These are phyloP conservation scores for Aspergillus fumigatus DNA, from an alignment of 2,329 filamentous ascomycete species.

Conservation along the genomic window DNA sequence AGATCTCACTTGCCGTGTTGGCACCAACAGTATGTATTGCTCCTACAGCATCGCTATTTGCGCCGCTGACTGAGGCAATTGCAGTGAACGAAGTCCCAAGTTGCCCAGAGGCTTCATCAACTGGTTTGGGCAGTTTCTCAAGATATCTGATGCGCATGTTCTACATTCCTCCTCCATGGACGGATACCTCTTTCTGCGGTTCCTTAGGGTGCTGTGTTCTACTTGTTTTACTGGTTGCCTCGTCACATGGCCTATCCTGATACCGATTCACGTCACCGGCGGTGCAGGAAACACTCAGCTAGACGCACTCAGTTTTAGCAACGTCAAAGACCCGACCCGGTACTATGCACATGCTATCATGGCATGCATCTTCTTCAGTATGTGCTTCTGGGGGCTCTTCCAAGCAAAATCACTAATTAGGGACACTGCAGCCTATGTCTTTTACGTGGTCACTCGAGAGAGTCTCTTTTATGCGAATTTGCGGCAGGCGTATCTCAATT, in stretches of 20 bases:
- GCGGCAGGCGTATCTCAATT: conserved; percentile 84
- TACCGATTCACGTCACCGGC: conserved; percentile 83
- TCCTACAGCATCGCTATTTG: background rate
- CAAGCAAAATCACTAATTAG: conserved; percentile 1
- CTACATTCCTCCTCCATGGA: conserved; percentile 88
- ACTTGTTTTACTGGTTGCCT: conserved; percentile 76
- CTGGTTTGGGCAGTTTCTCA: conserved; percentile 52
- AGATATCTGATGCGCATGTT: conserved; percentile 68
- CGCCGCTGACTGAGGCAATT: background rate
- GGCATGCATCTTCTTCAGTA: conserved; percentile 72
- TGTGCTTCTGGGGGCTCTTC: conserved; percentile 9
- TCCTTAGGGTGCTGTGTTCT: conserved; percentile 70
- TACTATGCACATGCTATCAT: conserved; percentile 77
- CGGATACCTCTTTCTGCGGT: conserved; percentile 86
- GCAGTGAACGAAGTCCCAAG: conserved; percentile 46
- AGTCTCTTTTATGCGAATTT: conserved; percentile 87
- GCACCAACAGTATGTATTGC: conserved; percentile 33
- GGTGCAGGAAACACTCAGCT: conserved; percentile 63
- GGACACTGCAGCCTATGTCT: conserved; percentile 60
- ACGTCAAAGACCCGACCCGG: conserved; percentile 59
- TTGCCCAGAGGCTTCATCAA: conserved; percentile 46
- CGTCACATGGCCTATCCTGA: conserved; percentile 82
- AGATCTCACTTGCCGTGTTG: conserved; percentile 40
- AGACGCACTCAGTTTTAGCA: conserved; percentile 74
- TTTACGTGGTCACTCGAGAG: conserved; percentile 82